Base-by-base conservation (phyloP, 495 filamentous ascomycete genomes). In the Penicillium pulvis region DNA sequence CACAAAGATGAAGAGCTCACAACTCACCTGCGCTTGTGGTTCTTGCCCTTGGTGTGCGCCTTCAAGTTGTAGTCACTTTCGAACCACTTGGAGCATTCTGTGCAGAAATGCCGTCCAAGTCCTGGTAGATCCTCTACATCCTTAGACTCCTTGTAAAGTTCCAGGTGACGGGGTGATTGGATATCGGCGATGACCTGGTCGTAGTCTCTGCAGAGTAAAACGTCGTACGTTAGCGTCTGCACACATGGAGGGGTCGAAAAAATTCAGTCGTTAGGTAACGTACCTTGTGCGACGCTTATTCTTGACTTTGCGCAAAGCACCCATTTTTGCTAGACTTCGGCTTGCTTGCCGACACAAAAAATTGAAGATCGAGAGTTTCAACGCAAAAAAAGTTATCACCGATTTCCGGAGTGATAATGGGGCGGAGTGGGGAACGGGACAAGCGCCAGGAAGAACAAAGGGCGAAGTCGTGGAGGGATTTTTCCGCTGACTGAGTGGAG, bases 61-160 rank as follows among this genome's bases (percentile, higher is more conserved):
- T 84, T 79, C 58, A 96, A 76, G 65, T 87, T 94, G 63, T 84
- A 74, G 51, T 95, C 91, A 53, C 85, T 88, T 74, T 97, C 94
- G 71, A 93, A 97, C 87, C 89, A 97, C 77, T 96, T 97, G 41
- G 92, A 86, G 67, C 93, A 98, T 75, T 96, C 90, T n/a, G 89
- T 79, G 71, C 93, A 98, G 70, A 96, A 97, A 61, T 83, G 87
- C 66, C 81, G 76, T 6, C 93, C 93, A 28, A 97, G 77, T 0
- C 85, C 93, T 7, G 93, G 94, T 16, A 94, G 82, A 63, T 97
- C 93, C 69, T 96, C 93, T 19, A 82, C 75, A 26, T 90, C 87
- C 64, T 96, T 93, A 46, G 86, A 80, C 31, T 84, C 83, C 65
- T 91, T 90, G 80, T 87, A 88, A 50, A 89, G 83, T 41, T 81